A percentile compares a stretch with the other conserved stretches of the same genome.
Evolutionary conservation across 164 flowering plant genomes (phyloP).

Genomic region (Liriodendron chinense): DNA sequence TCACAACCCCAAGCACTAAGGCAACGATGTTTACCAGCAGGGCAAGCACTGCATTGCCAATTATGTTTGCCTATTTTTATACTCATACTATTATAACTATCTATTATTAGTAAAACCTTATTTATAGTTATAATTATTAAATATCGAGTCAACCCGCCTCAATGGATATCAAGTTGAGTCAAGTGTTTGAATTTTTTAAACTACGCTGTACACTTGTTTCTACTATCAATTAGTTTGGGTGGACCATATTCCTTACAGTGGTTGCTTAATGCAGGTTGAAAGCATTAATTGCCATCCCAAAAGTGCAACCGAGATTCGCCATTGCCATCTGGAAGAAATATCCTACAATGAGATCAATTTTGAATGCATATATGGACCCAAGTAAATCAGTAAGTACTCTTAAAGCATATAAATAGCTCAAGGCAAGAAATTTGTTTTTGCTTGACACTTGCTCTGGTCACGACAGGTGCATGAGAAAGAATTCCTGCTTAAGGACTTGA

Average conservation of each 20-base stretch:
- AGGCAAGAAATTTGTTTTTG: not conserved
- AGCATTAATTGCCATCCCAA: conserved; percentile 83
- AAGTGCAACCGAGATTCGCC: conserved; percentile 95
- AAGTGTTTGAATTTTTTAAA: not conserved
- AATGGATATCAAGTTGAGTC: too few relatives aligned
- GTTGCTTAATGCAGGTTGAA: conserved; percentile 58
- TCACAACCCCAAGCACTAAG: too few relatives aligned
- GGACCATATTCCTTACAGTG: not conserved
- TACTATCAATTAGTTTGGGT: not conserved
- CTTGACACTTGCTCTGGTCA: not conserved
- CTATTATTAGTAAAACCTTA: too few relatives aligned
- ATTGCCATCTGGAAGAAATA: conserved; percentile 89
- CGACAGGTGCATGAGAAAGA: conserved; percentile 89
- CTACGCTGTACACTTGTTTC: not conserved
- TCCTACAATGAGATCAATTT: conserved; percentile 93
- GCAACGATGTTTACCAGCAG: too few relatives aligned
- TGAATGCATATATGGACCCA: conserved; percentile 83
- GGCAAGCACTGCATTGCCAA: too few relatives aligned
- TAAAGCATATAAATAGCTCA: not conserved
- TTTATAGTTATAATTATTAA: too few relatives aligned
- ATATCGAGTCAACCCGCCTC: too few relatives aligned
- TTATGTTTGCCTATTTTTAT: too few relatives aligned
- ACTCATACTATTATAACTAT: too few relatives aligned
- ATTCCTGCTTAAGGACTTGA: conserved; percentile 74
- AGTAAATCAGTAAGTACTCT: conserved; percentile 65